Conservation (phyloP, 2,329 filamentous ascomycete species). For the Myriosclerotinia scirpicola region DNA sequence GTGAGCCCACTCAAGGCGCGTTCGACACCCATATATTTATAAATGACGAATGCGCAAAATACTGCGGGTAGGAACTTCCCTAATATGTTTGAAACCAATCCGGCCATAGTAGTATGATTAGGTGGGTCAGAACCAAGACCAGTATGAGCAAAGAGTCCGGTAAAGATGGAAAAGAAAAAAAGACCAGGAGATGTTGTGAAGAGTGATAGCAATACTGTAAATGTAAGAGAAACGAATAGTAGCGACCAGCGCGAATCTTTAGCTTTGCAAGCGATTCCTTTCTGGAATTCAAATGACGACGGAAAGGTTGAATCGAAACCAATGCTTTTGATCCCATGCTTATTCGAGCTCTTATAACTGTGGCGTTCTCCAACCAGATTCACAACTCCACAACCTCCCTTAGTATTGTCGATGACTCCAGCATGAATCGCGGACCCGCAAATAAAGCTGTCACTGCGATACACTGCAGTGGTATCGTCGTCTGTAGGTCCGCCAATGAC, state of each 20-base stretch:
- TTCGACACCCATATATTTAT: constrained; percentile 74
- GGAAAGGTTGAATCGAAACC: constrained; percentile 88
- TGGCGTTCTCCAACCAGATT: constrained; percentile 67
- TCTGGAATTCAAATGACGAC: constrained; percentile 75
- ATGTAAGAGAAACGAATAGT: constrained; percentile 76
- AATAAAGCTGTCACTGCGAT: constrained; percentile 87
- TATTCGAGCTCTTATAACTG: constrained; percentile 61
- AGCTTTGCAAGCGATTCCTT: constrained; percentile 64
- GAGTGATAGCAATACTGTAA: constrained; percentile 74
- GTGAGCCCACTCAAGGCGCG: constrained; percentile 70
- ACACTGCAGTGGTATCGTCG: constrained; percentile 53
- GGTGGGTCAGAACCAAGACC: constrained; percentile 89
- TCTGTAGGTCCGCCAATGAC: constrained; percentile 65
- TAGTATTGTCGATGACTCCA: constrained; percentile 68
- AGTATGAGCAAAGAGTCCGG: constrained; percentile 84
- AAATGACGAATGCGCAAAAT: constrained; percentile 86
- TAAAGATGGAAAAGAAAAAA: constrained; percentile 83
- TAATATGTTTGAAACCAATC: constrained; percentile 73
- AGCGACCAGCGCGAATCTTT: constrained; percentile 81
- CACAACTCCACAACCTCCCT: constrained; percentile 81
- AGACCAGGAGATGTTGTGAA: constrained; percentile 76
- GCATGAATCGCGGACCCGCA: constrained; percentile 84
- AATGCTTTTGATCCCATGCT: constrained; percentile 74
- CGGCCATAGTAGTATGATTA: constrained; percentile 62
- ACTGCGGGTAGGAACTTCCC: constrained; percentile 83